phyloP scores from a whole-genome alignment of 345 rosid species.

The Gossypium bickii region DNA sequence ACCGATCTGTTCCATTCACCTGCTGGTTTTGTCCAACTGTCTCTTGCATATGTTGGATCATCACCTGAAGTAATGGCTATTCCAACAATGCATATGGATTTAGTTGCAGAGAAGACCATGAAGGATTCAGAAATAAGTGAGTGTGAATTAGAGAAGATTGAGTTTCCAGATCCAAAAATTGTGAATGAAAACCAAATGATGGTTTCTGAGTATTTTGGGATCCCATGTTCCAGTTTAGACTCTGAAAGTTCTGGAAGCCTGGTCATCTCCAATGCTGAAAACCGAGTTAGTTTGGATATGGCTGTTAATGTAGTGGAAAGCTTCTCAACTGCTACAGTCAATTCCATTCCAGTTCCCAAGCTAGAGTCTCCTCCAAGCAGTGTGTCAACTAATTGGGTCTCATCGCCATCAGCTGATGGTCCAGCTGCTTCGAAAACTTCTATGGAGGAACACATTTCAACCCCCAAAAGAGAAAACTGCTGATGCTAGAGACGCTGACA shows the following conservation, averaged over 20 bases:
- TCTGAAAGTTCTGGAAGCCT: conserved; percentile 65
- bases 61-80: conserved; percentile 83
- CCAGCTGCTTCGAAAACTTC: conserved; percentile 40
- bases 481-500: conserved; percentile 39
- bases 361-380: conserved; percentile 75
- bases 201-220: conserved; percentile 86
- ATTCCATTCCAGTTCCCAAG: conserved; percentile 54
- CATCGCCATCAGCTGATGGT: conserved; percentile 54
- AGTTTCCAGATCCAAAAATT: conserved; percentile 94
- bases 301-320: conserved; percentile 40
- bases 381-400: conserved; percentile 64
- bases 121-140: conserved; percentile 46
- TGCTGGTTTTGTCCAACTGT: conserved; percentile 83
- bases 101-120: conserved; percentile 34
- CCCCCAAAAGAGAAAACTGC: conserved; percentile 33
- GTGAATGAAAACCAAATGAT: conserved; percentile 87
- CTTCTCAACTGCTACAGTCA: conserved; percentile 38
- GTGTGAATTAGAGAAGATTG: conserved; percentile 72
- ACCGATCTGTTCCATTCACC: conserved; percentile 94
- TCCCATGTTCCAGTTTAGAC: conserved; percentile 48
- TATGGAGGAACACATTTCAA: conserved; percentile 41
- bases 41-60: conserved; percentile 71
- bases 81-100: conserved; percentile 42
- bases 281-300: conserved; percentile 21
- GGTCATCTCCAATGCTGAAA: conserved; percentile 50